These are phyloP conservation scores for Thuidium tamariscinum DNA, from an alignment of 225 moss, liverwort and hornwort species.

Conservation along the genomic window DNA sequence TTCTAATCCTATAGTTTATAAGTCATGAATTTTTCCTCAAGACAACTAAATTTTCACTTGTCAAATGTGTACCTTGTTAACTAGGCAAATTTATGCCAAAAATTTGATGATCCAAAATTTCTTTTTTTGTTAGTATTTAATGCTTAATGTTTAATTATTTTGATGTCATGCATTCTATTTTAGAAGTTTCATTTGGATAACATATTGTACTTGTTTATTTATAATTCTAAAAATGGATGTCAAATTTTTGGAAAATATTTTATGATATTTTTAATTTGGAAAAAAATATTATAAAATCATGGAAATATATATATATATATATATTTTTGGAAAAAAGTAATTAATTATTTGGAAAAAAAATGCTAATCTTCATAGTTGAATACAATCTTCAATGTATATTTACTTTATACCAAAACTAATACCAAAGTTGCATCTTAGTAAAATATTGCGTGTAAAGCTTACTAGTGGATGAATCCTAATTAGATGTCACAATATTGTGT, in stretches of 20 bases:
- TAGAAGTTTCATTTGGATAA: background rate
- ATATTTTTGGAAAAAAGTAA: accelerated
- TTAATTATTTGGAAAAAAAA: background rate
- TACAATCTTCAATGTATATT: background rate
- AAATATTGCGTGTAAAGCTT: background rate
- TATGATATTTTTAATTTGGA: too few species aligned
- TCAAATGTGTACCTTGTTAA: background rate
- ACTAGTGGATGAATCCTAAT: background rate
- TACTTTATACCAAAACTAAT: accelerated
- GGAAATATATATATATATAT: too few species aligned
- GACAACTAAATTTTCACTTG: background rate
- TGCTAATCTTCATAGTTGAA: accelerated
- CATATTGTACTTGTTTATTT: accelerated
- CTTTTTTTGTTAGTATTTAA: too few species aligned
- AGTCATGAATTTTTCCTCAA: background rate
- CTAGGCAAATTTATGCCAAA: background rate
- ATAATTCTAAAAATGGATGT: background rate
- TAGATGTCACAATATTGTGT: background rate
- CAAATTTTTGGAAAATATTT: background rate
- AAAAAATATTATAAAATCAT: background rate
- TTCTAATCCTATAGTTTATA: background rate
- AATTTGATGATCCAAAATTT: background rate
- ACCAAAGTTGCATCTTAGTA: background rate
- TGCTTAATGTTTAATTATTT: too few species aligned
- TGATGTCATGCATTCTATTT: background rate